Conservation (phyloP, 2,329 filamentous ascomycete species). For the Lasiodiplodia sp. region DNA sequence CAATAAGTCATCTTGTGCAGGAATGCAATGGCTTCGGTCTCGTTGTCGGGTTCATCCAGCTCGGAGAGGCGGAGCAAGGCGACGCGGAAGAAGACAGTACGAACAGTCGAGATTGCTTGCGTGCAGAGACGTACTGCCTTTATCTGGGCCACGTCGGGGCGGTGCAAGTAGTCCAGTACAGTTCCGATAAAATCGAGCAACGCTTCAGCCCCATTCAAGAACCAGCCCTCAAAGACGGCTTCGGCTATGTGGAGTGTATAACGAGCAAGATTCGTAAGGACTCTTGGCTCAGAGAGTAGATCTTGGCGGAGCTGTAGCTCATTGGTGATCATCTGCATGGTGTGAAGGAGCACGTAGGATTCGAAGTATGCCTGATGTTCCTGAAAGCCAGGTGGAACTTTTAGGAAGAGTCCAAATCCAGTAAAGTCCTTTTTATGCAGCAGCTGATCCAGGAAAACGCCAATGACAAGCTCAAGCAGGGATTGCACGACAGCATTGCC, state of each 20-base stretch:
- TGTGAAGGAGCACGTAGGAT: constrained; percentile 81
- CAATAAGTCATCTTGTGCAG: constrained; percentile 91
- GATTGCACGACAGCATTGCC: constrained; percentile 77
- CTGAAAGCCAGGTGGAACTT: constrained; percentile 89
- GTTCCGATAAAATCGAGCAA: constrained; percentile 87
- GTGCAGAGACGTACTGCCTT: constrained; percentile 93
- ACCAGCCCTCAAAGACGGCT: constrained; percentile 95
- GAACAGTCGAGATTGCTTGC: constrained; percentile 79
- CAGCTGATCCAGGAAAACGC: constrained; percentile 85
- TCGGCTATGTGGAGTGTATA: constrained; percentile 84
- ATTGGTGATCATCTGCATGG: constrained; percentile 74
- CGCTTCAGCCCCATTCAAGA: constrained; percentile 83
- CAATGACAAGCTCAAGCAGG: constrained; percentile 77
- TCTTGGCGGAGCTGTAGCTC: constrained; percentile 72
- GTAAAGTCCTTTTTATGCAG: constrained; percentile 88
- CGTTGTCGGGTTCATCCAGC: constrained; percentile 71
- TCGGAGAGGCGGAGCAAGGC: constrained; percentile 84
- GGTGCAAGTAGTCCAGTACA: constrained; percentile 86
- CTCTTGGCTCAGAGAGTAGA: constrained; percentile 77
- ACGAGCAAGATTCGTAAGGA: constrained; percentile 85
- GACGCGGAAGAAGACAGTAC: constrained; percentile 78
- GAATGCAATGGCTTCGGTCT: constrained; percentile 71
- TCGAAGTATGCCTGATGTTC: constrained; percentile 97
- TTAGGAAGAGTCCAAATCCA: constrained; percentile 84
- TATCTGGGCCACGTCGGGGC: constrained; percentile 78